Conservation (phyloP, 257 asterid species). For the Solanum medicagineum region DNA sequence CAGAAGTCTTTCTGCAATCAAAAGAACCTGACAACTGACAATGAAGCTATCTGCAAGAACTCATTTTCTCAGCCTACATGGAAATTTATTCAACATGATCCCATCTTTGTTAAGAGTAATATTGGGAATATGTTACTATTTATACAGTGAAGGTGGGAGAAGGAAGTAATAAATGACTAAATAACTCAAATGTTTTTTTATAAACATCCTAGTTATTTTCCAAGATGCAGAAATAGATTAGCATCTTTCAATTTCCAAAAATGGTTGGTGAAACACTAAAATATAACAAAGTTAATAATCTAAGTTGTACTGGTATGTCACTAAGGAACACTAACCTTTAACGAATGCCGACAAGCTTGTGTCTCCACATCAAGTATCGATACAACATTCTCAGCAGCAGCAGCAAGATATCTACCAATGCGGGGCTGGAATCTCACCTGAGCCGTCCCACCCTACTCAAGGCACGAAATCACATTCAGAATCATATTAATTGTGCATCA, state of each 20-base stretch:
- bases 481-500: background rate
- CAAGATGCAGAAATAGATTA: background rate
- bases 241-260: background rate
- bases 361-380: slow-evolving; percentile 81
- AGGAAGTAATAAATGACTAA: background rate
- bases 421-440: slow-evolving; percentile 97
- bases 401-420: slow-evolving; percentile 83
- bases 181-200: background rate
- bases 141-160: background rate
- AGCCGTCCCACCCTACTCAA: slow-evolving; percentile 66
- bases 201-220: background rate
- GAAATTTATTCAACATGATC: background rate
- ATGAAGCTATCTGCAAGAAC: background rate
- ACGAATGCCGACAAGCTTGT: slow-evolving; percentile 60
- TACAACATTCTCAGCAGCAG: slow-evolving; percentile 85
- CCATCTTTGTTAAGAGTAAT: background rate
- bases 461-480: background rate
- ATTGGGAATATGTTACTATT: background rate
- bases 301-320: background rate
- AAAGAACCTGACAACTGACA: background rate
- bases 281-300: background rate
- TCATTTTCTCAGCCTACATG: background rate
- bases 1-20: background rate
- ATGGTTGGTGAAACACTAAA: background rate
- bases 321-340: slow-evolving; percentile 41